Evolutionary conservation across 306 rosid species (phyloP).

Genomic region (Gynostemma pentaphyllum): DNA sequence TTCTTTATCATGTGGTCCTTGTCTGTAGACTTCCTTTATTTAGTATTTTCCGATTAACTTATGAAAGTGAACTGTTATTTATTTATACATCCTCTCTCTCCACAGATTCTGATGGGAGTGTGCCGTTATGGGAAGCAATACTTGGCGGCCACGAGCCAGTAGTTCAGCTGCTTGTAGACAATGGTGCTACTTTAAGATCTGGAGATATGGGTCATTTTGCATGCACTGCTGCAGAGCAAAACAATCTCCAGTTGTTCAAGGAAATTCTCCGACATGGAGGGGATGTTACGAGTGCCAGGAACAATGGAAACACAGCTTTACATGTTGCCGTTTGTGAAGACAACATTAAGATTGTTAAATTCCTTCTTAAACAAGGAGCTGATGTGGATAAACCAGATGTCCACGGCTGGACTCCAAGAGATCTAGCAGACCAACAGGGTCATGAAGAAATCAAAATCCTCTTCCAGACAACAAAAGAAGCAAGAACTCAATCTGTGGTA

Average conservation of each 20-base stretch:
- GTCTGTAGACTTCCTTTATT: not conserved
- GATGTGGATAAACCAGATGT: slow-evolving; percentile 43
- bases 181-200: slow-evolving; percentile 39
- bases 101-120: slow-evolving; percentile 67
- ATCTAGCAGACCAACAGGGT: slow-evolving; percentile 74
- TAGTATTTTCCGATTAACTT: not conserved
- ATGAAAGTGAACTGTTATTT: not conserved
- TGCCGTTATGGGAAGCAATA: slow-evolving; percentile 81
- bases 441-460: slow-evolving; percentile 50
- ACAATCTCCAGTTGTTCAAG: slow-evolving; percentile 42
- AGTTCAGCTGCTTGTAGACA: slow-evolving; percentile 37
- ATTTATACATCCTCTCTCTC: not conserved
- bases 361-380: slow-evolving; percentile 56
- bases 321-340: slow-evolving; percentile 72
- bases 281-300: slow-evolving; percentile 33
- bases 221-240: slow-evolving; percentile 52
- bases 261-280: slow-evolving; percentile 47
- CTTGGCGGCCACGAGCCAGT: slow-evolving; percentile 43
- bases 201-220: slow-evolving; percentile 65
- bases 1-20: slow-evolving; percentile 5
- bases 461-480: slow-evolving; percentile 34
- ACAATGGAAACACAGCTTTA: slow-evolving; percentile 53
- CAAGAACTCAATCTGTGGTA: slow-evolving; percentile 20
- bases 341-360: slow-evolving; percentile 45
- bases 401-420: slow-evolving; percentile 70